These are phyloP conservation scores for Gossypium arboreum DNA, from an alignment of 345 rosid genomes.

Conservation along the genomic window DNA sequence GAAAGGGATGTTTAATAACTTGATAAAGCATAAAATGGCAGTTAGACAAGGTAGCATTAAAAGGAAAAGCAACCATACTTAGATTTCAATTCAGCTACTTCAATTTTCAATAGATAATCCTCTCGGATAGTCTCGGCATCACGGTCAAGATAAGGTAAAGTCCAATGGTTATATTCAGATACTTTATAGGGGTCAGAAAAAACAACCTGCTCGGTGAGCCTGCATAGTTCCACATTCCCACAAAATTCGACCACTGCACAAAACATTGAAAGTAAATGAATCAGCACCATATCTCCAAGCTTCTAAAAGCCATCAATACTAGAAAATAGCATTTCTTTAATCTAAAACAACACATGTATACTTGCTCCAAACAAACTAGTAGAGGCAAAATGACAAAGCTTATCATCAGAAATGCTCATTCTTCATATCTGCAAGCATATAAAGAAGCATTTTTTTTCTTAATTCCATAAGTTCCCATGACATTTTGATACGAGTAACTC, in stretches of 20 bases:
- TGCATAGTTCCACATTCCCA: conserved; percentile 88
- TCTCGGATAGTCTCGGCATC: conserved; percentile 78
- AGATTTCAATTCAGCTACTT: conserved; percentile 81
- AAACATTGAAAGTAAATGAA: conserved; percentile 15
- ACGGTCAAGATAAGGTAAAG: conserved; percentile 76
- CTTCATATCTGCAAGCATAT: conserved; percentile 20
- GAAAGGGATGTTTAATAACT: not conserved
- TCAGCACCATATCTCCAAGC: conserved; percentile 18
- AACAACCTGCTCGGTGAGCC: conserved; percentile 93
- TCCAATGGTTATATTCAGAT: conserved; percentile 70
- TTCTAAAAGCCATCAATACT: not conserved
- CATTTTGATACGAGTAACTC: no score
- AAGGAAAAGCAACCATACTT: conserved; percentile 40
- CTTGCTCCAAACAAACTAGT: not conserved
- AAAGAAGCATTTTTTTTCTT: not conserved
- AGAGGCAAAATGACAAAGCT: not conserved
- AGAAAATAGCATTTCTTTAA: not conserved
- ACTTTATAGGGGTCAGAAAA: conserved; percentile 89
- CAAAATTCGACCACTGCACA: conserved; percentile 89
- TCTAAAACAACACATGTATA: no score
- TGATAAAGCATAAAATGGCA: not conserved
- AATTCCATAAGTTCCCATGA: not conserved
- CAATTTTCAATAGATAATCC: conserved; percentile 67
- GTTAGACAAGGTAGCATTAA: not conserved
- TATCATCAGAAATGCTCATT: not conserved